Evolutionary conservation across 2,329 filamentous ascomycete species (phyloP).

Genomic region (Microcera coccophila): DNA sequence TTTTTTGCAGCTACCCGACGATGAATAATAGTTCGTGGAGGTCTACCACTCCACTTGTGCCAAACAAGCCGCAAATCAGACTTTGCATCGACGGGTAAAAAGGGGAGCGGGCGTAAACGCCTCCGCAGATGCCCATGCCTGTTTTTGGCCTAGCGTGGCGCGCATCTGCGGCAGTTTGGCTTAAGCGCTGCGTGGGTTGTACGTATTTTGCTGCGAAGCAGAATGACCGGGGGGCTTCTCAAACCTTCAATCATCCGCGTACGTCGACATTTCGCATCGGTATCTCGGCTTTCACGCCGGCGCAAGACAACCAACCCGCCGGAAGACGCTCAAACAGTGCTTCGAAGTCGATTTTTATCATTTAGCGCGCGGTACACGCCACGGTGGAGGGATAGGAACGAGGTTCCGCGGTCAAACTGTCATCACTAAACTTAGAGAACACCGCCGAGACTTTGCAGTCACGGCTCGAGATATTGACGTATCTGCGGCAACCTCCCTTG

Average conservation of each 20-base stretch:
- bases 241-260: constrained; percentile 1
- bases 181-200: constrained; percentile 20
- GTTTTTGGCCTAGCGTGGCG: no score
- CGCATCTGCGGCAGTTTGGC: no score
- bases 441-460: no score
- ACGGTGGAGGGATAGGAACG: no score
- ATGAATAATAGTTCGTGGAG: not conserved
- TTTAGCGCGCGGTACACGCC: no score
- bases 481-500: no score
- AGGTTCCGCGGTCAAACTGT: no score
- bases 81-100: no score
- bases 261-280: not conserved
- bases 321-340: not conserved
- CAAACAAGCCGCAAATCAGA: no score
- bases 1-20: not conserved
- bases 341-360: not conserved
- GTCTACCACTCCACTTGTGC: not conserved
- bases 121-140: not conserved
- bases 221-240: constrained; percentile 9
- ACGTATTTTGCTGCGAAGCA: constrained; percentile 10
- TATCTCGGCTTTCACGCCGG: not conserved
- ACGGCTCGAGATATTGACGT: no score
- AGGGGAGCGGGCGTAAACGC: not conserved
- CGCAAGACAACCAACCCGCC: not conserved
- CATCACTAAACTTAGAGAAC: no score